Evolutionary conservation across 768 basidiomycete genomes (phyloP).

Genomic region (Dioszegia hungarica): DNA sequence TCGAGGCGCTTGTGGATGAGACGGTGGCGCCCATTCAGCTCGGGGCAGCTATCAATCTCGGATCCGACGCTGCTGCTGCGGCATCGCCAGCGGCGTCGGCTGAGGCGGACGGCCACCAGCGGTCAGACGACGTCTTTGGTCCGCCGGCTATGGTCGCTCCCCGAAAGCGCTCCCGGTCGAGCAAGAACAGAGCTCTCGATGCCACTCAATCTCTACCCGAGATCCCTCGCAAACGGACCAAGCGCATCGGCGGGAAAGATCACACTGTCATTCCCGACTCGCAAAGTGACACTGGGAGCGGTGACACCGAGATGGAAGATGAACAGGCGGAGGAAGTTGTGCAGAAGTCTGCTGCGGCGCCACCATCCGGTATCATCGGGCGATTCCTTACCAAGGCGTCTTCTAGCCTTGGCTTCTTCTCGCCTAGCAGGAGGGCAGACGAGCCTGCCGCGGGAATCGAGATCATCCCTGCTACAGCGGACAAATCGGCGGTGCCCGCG

Average conservation of each 20-base stretch:
- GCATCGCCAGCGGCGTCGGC: constrained; percentile 1
- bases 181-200: neutral
- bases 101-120: neutral
- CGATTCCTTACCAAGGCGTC: neutral
- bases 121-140: constrained; percentile 30
- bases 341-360: neutral
- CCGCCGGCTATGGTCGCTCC: constrained; percentile 8
- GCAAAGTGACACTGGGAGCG: neutral
- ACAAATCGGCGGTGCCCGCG: too few species aligned
- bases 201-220: neutral
- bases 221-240: neutral
- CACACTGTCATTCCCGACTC: neutral
- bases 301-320: neutral
- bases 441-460: neutral
- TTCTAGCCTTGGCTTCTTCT: constrained; percentile 4
- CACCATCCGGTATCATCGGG: neutral
- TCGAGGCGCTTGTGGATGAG: neutral
- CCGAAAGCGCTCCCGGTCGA: constrained; percentile 6
- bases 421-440: neutral
- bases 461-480: neutral
- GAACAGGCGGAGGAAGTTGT: neutral
- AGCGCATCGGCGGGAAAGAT: neutral
- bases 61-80: constrained; percentile 3
- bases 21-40: neutral
- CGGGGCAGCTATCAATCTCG: neutral